A percentile compares a stretch with the other conserved stretches of the same genome.
Conservation (phyloP, 2,329 filamentous ascomycete species). For the Triangularia verruculosa region DNA sequence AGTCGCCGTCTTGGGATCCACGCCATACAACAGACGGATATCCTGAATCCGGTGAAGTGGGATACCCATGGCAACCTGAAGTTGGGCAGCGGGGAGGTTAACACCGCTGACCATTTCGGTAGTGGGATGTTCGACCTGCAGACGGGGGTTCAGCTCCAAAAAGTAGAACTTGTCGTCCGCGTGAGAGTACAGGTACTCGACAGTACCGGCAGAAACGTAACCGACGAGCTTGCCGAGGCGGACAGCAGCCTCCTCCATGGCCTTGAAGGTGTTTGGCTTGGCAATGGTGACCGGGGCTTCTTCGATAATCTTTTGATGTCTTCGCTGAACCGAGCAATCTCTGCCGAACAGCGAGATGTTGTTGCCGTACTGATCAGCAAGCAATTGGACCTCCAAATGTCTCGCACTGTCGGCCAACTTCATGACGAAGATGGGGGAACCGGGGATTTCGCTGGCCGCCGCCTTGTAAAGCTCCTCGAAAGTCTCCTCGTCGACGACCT, state of each 20-base stretch:
- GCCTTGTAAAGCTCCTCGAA: slow-evolving; percentile 91
- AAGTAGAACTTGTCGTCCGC: slow-evolving; percentile 99
- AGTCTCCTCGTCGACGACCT: slow-evolving; percentile 79
- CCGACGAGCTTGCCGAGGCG: slow-evolving; percentile 90
- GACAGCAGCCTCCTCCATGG: slow-evolving; percentile 95
- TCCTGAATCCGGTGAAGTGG: slow-evolving; percentile 93
- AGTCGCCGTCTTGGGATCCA: slow-evolving; percentile 80
- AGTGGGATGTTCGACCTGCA: slow-evolving; percentile 98
- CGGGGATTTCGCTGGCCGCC: slow-evolving; percentile 94
- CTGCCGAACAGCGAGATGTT: slow-evolving; percentile 98
- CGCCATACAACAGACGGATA: slow-evolving; percentile 92
- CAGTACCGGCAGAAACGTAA: slow-evolving; percentile 97
- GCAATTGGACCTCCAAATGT: slow-evolving; percentile 94
- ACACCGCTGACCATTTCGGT: slow-evolving; percentile 99
- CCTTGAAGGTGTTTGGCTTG: slow-evolving; percentile 81
- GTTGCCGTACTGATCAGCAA: slow-evolving; percentile 99
- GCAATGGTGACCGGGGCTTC: slow-evolving; percentile 98
- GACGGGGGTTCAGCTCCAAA: slow-evolving; percentile 95
- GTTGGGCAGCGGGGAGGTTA: slow-evolving; percentile 92
- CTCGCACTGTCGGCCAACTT: slow-evolving; percentile 95
- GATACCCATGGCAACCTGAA: slow-evolving; percentile 98
- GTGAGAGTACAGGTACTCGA: slow-evolving; percentile 98
- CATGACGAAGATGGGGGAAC: slow-evolving; percentile 99
- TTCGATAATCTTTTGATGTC: slow-evolving; percentile 99
- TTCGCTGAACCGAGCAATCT: slow-evolving; percentile 97